Evolutionary conservation across 345 rosid genomes (phyloP), one percentile per base, ranked within the genome.

Genomic region (Bretschneidera sinensis): DNA sequence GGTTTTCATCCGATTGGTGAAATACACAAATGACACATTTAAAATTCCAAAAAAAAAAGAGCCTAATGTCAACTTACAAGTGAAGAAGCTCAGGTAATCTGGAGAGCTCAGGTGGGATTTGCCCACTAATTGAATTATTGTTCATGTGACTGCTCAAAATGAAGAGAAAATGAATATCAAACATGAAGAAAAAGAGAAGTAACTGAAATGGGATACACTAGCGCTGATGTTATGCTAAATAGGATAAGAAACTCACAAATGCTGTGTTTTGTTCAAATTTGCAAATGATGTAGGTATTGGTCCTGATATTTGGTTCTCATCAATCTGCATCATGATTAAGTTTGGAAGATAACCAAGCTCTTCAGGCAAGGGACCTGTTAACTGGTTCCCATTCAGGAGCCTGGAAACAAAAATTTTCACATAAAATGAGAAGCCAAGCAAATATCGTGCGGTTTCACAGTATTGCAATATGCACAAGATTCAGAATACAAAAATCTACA

Each of bases 111-210:
- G 83, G 77, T 0, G 98, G 98, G 64, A 92, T 85, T 78, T 79
- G 87, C 24, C 98, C 98, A 33, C 96, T 89, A 28, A 92, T 80
- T 50, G 97, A 92, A 74, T 92, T 92, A n/a, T n/a, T n/a, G n/a
- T n/a, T n/a, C n/a, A n/a, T n/a, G n/a, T n/a, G n/a, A n/a, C n/a
- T n/a, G n/a, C 60, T 69, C 67, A 75, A 65, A 58, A 74, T 65
- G 54, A 34, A 71, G 48, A 28, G 60, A 57, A 57, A 70, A 62
- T 60, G 48, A 77, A 66, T 14, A 23, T 49, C 28, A 45, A 61
- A 34, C 39, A 48, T 62, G 51, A 57, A 59, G 28, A 56, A 48
- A 59, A 28, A 21, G 25, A 59, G n/a, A 48, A 20, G 9, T 43
- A 39, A 7, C 17, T 11, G 43, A n/a, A 28, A 21, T 22, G 16